A percentile compares a stretch with the other conserved stretches of the same genome.
Conservation (phyloP, 2,329 filamentous ascomycete genomes). For the Fusarium abutilonis region DNA sequence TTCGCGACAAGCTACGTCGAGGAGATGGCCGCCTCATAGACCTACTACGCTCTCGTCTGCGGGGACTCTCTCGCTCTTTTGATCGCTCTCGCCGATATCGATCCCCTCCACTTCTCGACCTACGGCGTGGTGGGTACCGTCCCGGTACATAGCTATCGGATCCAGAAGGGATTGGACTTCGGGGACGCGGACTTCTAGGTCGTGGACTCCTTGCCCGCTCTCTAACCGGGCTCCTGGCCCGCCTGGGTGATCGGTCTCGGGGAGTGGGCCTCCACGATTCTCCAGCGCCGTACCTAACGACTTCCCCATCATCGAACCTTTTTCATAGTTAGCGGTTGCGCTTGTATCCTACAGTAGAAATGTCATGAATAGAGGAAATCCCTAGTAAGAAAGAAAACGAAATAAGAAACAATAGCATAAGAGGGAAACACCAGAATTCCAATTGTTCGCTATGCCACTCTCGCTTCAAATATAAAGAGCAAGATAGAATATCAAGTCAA, state of each 20-base stretch:
- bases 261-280: slow-evolving; percentile 70
- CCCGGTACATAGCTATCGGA: slow-evolving; percentile 60
- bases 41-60: slow-evolving; percentile 51
- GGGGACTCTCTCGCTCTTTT: slow-evolving; percentile 53
- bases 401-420: not conserved
- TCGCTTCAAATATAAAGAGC: not conserved
- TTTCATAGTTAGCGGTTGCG: slow-evolving; percentile 19
- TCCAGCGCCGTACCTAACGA: slow-evolving; percentile 69
- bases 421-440: not conserved
- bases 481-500: not conserved
- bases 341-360: not conserved
- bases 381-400: slow-evolving; percentile 7
- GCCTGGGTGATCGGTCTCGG: slow-evolving; percentile 57
- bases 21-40: slow-evolving; percentile 53
- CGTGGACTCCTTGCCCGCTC: slow-evolving; percentile 51
- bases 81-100: slow-evolving; percentile 56
- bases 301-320: slow-evolving; percentile 70
- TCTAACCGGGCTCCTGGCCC: slow-evolving; percentile 48
- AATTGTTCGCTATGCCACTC: not conserved
- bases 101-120: slow-evolving; percentile 55
- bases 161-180: slow-evolving; percentile 51
- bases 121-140: slow-evolving; percentile 54
- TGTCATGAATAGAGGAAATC: slow-evolving; percentile 5
- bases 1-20: slow-evolving; percentile 52
- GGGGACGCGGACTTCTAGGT: slow-evolving; percentile 52